Percentiles rank a stretch among this genome's conserved stretches.
Conservation (phyloP, 148 eudicot species). For the Limonium bicolor region DNA sequence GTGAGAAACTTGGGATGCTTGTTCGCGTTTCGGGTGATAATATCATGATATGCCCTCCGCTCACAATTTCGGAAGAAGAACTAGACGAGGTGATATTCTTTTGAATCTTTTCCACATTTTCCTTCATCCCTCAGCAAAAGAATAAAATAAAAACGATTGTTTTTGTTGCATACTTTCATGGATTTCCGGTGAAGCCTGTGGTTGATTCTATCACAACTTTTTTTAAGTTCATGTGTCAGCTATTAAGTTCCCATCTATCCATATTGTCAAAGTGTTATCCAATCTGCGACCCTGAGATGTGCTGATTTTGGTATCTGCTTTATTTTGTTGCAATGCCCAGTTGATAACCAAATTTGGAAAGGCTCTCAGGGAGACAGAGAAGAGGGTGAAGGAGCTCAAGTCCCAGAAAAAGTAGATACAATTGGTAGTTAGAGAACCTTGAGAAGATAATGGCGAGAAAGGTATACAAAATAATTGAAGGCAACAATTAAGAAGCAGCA, state of each 20-base stretch:
- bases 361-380: conserved; percentile 54
- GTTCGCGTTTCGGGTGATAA: conserved; percentile 85
- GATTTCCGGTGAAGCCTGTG: too few species aligned
- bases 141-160: conserved; percentile 6
- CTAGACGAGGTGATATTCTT: conserved; percentile 48
- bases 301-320: too few species aligned
- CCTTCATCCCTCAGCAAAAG: background rate
- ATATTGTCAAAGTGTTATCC: too few species aligned
- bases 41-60: conserved; percentile 83
- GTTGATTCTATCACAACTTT: too few species aligned
- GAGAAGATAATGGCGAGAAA: too few species aligned
- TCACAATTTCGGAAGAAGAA: conserved; percentile 43
- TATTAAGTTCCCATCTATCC: too few species aligned
- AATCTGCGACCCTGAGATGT: too few species aligned
- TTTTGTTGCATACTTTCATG: conserved; percentile 17
- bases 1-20: conserved; percentile 81
- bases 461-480: too few species aligned
- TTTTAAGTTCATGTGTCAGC: too few species aligned
- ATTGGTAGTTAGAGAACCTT: background rate
- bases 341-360: conserved; percentile 46
- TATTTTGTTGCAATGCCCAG: too few species aligned
- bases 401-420: conserved; percentile 22
- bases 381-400: conserved; percentile 48
- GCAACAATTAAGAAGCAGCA: too few species aligned
- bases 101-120: background rate